Base-by-base conservation (phyloP, 176 grass and related monocot genomes). In the Poa pratensis region DNA sequence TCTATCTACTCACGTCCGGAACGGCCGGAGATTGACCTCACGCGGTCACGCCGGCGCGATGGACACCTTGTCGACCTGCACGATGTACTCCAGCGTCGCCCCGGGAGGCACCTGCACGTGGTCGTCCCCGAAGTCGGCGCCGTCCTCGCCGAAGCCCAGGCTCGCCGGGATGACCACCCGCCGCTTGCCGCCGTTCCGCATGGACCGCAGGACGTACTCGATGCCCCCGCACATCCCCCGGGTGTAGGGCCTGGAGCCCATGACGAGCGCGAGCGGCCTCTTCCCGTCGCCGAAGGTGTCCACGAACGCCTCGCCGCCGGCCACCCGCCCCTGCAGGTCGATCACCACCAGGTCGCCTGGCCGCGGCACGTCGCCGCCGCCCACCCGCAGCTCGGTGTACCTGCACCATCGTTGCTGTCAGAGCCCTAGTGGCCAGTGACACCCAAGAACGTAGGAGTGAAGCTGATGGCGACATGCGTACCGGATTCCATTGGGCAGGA, bases 231-330 rank as follows among this genome's bases (percentile, higher is more conserved):
- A 98, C 96, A 95, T 84, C 16, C 96, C 96, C 80, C 88, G 86
- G 55, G 89, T 95, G 86, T 98, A 98, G 19, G 96, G 93, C 91
- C 96, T 94, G 34, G 91, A 99, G 2, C 91, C 96, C 96, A 99
- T 90, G 32, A 99, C 93, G 79, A 96, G 82, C 30, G 93, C 93
- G 18, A 96, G 79, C 17, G 96, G 91, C 75, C 96, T 78, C 69
- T 90, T 95, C 18, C 91, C 93, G 23, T 92, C 84, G 40, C 61
- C 88, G 72, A 96, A 96, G 14, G 93, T 99, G 86, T 99, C 90
- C 78, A 99, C 93, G 84, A 99, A 99, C 43, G 86, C 2, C 71
- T 40, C 70, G 26, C 67, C 77, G 58, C 42, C 91, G 30, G 88
- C 28, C 11, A 91, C 78, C 35, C 83, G 88, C 42, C 96, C 96